A percentile compares a stretch with the other conserved stretches of the same genome.
phyloP scores from a whole-genome alignment of 2,329 filamentous ascomycete genomes.

The Drechslerella stenobrocha region DNA sequence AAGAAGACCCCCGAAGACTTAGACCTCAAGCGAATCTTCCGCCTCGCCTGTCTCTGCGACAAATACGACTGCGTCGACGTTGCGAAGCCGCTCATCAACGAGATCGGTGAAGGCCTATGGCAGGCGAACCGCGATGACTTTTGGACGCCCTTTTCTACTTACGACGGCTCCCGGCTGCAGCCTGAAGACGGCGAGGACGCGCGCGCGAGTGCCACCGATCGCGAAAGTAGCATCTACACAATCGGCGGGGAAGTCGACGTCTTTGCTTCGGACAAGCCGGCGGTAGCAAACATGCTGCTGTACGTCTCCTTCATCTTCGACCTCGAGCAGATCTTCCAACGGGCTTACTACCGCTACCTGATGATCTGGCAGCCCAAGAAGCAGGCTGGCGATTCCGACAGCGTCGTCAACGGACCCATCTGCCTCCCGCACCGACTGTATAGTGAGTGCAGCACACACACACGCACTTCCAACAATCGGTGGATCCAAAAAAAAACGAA shows the following conservation, averaged over 20 bases:
- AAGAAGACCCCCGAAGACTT: conserved; percentile 15
- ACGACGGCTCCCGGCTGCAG: conserved; percentile 13
- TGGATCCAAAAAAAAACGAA: too few species aligned
- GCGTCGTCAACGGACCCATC: conserved; percentile 22
- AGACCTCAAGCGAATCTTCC: conserved; percentile 23
- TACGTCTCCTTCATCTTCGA: conserved; percentile 36
- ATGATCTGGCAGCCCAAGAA: conserved; percentile 40
- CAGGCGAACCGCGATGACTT: conserved; percentile 25
- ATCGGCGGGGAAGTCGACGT: conserved; percentile 1
- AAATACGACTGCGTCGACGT: conserved; percentile 39
- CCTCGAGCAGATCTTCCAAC: conserved; percentile 29
- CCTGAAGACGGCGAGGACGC: conserved; percentile 4
- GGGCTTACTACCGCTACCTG: conserved; percentile 24
- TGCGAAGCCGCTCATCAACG: conserved; percentile 32
- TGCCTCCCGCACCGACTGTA: conserved; percentile 36
- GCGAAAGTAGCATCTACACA: not conserved
- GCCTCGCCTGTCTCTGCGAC: conserved; percentile 23
- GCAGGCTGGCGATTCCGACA: conserved; percentile 13
- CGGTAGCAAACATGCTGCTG: conserved; percentile 33
- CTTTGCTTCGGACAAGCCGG: conserved; percentile 14
- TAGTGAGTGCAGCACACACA: too few species aligned
- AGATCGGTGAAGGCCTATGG: conserved; percentile 11
- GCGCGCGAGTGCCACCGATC: not conserved
- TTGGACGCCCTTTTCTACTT: conserved; percentile 26
- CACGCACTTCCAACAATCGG: too few species aligned